These are phyloP conservation scores for Calocybe cyanea DNA, from an alignment of 768 basidiomycete genomes.

Conservation along the genomic window DNA sequence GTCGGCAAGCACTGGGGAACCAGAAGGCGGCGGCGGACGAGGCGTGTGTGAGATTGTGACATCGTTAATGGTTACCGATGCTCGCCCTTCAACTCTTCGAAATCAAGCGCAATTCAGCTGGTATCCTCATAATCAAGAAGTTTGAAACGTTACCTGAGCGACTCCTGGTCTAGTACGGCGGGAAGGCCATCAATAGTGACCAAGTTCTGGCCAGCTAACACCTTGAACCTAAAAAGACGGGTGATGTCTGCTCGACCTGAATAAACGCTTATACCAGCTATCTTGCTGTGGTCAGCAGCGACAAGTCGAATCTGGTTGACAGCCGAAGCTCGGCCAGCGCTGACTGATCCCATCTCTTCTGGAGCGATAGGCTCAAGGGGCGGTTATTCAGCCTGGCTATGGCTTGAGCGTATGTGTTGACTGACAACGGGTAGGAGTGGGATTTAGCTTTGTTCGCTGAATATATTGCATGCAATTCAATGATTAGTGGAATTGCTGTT, in stretches of 20 bases:
- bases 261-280: background rate
- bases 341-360: too few species aligned
- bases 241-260: background rate
- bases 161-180: background rate
- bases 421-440: too few species aligned
- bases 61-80: slow-evolving; percentile 4
- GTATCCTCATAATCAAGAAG: background rate
- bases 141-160: background rate
- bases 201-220: background rate
- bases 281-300: background rate
- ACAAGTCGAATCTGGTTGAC: background rate
- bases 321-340: too few species aligned
- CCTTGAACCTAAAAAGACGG: background rate
- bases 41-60: slow-evolving; percentile 3
- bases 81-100: slow-evolving; percentile 1
- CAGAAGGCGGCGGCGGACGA: background rate
- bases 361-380: too few species aligned
- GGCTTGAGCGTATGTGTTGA: too few species aligned
- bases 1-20: background rate
- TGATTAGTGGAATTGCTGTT: too few species aligned
- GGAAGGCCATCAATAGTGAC: background rate
- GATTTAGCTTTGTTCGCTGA: too few species aligned
- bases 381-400: too few species aligned
- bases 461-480: too few species aligned
- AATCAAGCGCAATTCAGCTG: background rate